Conservation (phyloP, 1,284 basidiomycete genomes). For the Leccinum angustisporum region DNA sequence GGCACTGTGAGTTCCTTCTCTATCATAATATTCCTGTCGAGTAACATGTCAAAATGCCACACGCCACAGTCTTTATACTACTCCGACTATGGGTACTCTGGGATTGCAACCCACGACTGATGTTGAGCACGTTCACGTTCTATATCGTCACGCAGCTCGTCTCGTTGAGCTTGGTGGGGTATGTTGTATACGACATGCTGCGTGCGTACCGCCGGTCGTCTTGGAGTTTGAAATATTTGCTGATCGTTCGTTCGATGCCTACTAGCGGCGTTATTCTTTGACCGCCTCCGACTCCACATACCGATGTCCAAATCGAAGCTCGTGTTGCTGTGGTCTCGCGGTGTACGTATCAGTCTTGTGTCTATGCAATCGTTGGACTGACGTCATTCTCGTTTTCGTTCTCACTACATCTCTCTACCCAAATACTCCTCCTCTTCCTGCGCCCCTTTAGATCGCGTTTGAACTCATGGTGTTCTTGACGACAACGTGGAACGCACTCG, state of each 20-base stretch:
- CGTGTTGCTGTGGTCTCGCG: slow-evolving; percentile 35
- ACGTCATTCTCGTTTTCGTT: not conserved
- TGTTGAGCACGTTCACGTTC: slow-evolving; percentile 35
- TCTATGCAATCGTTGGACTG: not conserved
- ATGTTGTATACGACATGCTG: slow-evolving; percentile 31
- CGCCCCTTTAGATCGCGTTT: slow-evolving; percentile 32
- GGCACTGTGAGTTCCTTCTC: slow-evolving; percentile 37
- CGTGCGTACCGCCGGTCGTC: slow-evolving; percentile 28
- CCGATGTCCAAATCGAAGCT: slow-evolving; percentile 17
- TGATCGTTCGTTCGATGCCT: not conserved
- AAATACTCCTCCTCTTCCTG: not conserved
- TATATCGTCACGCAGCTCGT: slow-evolving; percentile 36
- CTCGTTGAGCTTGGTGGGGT: slow-evolving; percentile 29
- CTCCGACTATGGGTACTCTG: slow-evolving; percentile 46
- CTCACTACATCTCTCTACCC: too few species aligned
- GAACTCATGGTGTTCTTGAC: slow-evolving; percentile 39
- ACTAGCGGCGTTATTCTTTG: slow-evolving; percentile 19
- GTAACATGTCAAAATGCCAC: not conserved
- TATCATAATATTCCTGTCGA: not conserved
- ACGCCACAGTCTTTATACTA: slow-evolving; percentile 35
- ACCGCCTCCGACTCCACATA: slow-evolving; percentile 15
- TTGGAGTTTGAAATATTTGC: rapidly evolving
- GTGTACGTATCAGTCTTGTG: slow-evolving; percentile 22
- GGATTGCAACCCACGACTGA: slow-evolving; percentile 36
- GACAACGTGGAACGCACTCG: slow-evolving; percentile 39